Percentiles rank a stretch among this genome's conserved stretches.
Conservation (phyloP, 2,329 filamentous ascomycete species). For the Pseudogymnoascus sp. region DNA sequence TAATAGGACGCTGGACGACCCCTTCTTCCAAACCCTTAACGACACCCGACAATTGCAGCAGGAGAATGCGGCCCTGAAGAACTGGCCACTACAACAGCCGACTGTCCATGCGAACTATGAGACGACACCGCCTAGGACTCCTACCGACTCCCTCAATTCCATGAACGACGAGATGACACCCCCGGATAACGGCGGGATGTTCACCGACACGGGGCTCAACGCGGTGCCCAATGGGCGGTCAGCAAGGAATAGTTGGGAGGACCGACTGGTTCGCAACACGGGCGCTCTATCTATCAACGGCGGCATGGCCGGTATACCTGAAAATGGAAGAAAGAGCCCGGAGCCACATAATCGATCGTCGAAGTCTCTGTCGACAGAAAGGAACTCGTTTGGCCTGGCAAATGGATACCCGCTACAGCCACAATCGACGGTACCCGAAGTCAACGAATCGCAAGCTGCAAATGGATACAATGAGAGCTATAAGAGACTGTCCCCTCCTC, state of each 20-base stretch:
- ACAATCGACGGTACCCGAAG: constrained; percentile 12
- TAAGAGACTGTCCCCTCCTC: constrained; percentile 17
- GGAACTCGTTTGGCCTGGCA: constrained; percentile 22
- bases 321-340: constrained; percentile 26
- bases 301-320: constrained; percentile 18
- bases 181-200: constrained; percentile 23
- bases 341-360: constrained; percentile 20
- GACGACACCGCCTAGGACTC: constrained; percentile 27
- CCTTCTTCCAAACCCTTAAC: constrained; percentile 29
- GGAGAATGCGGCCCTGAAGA: constrained; percentile 21
- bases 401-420: constrained; percentile 19
- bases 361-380: constrained; percentile 21
- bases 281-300: constrained; percentile 25
- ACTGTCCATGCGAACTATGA: constrained; percentile 19
- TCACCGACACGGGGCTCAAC: constrained; percentile 44
- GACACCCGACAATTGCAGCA: constrained; percentile 26
- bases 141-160: constrained; percentile 26
- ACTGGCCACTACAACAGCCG: constrained; percentile 24
- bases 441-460: constrained; percentile 14
- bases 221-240: constrained; percentile 49
- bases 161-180: constrained; percentile 19
- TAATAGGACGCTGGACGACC: constrained; percentile 22
- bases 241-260: constrained; percentile 33
- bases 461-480: constrained; percentile 20
- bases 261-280: constrained; percentile 23